Evolutionary conservation across 495 filamentous ascomycete species (phyloP).

Genomic region (Pyrenula aspistea): DNA sequence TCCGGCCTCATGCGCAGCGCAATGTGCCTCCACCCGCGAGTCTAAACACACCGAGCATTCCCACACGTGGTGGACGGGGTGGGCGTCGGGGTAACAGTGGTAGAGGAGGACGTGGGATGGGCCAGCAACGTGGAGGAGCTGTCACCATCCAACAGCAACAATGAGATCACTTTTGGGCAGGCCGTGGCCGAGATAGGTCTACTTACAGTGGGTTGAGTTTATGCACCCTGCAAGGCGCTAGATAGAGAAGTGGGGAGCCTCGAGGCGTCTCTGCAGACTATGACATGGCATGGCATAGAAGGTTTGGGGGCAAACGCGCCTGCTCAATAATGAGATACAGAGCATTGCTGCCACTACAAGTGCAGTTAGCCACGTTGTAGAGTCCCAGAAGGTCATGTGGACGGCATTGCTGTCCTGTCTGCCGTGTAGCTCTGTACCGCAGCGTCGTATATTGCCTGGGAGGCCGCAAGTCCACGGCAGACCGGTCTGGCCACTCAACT

Average conservation of each 20-base stretch:
- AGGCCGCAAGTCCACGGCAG: too few species aligned
- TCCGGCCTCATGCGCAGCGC: conserved; percentile 49
- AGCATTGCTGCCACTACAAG: not conserved
- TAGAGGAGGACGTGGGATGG: not conserved
- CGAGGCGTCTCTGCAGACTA: too few species aligned
- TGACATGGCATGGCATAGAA: not conserved
- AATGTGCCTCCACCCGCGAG: conserved; percentile 69
- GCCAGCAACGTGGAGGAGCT: not conserved
- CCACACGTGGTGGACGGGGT: conserved; percentile 35
- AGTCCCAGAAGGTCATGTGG: not conserved
- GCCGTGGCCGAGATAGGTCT: not conserved
- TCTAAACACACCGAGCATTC: conserved; percentile 30
- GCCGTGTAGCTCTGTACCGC: too few species aligned
- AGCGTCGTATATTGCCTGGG: too few species aligned
- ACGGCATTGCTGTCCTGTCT: too few species aligned
- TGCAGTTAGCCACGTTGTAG: too few species aligned
- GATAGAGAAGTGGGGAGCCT: not conserved
- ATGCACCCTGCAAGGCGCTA: not conserved
- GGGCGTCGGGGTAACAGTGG: conserved; percentile 20
- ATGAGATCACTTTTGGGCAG: too few species aligned
- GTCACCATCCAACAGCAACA: too few species aligned
- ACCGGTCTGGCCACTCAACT: too few species aligned
- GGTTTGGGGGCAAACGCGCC: not conserved
- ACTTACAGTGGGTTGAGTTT: not conserved
- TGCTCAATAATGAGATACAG: not conserved